These are phyloP conservation scores for Metarhizium brunneum DNA, from an alignment of 2,329 filamentous ascomycete species.

Conservation along the genomic window DNA sequence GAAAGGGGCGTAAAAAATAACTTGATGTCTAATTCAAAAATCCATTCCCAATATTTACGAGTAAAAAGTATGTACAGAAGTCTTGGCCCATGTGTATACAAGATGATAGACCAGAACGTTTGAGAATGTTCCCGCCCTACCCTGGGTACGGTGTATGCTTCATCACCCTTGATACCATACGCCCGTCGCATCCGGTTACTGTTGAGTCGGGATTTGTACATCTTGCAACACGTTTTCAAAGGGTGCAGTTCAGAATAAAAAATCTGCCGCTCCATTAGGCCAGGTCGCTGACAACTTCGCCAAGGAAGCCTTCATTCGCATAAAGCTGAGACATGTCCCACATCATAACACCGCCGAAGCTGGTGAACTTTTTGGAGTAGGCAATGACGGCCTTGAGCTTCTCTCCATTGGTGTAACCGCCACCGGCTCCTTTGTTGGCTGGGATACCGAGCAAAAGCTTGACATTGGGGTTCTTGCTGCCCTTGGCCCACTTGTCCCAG, in stretches of 20 bases:
- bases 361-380: constrained; percentile 44
- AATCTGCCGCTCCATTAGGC: neutral
- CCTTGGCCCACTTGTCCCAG: constrained; percentile 58
- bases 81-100: neutral
- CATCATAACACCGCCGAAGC: constrained; percentile 60
- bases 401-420: constrained; percentile 41
- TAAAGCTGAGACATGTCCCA: constrained; percentile 58
- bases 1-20: neutral
- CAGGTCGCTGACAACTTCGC: constrained; percentile 29
- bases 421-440: constrained; percentile 42
- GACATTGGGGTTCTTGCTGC: constrained; percentile 45
- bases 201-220: too few relatives aligned
- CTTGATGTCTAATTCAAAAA: neutral
- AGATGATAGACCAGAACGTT: neutral
- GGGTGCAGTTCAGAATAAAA: too few relatives aligned
- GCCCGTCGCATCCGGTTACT: too few relatives aligned
- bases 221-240: too few relatives aligned
- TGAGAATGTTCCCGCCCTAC: neutral
- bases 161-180: too few relatives aligned
- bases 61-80: neutral
- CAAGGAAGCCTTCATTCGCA: constrained; percentile 46
- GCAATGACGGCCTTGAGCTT: constrained; percentile 40
- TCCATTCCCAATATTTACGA: neutral
- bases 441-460: constrained; percentile 55
- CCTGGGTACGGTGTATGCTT: neutral